phyloP scores from a whole-genome alignment of 768 basidiomycete genomes.

The Psilocybe tampanensis region DNA sequence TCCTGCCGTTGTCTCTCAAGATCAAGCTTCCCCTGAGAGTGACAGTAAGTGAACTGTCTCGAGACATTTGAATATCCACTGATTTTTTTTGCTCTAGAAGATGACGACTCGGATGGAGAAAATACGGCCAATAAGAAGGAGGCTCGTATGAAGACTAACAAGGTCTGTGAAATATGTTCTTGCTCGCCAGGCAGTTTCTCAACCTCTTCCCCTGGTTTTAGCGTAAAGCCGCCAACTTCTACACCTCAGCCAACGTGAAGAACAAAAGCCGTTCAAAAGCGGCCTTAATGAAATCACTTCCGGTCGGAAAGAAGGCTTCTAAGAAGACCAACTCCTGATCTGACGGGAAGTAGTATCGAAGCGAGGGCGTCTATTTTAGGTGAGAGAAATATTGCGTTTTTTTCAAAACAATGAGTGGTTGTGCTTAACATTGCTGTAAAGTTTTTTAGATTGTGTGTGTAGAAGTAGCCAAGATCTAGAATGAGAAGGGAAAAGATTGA shows the following conservation, averaged over 20 bases:
- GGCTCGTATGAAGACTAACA: constrained; percentile 91
- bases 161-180: constrained; percentile 46
- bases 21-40: constrained; percentile 24
- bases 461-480: not conserved
- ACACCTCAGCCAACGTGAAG: constrained; percentile 82
- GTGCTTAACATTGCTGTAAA: not conserved
- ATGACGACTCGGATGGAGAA: constrained; percentile 31
- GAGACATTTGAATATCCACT: constrained; percentile 2
- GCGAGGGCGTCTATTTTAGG: not conserved
- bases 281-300: constrained; percentile 57
- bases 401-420: too few relatives aligned
- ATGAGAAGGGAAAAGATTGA: not conserved
- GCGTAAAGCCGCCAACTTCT: constrained; percentile 92
- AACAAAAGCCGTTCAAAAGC: constrained; percentile 78
- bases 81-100: constrained; percentile 10
- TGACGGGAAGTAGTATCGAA: not conserved
- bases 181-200: not conserved
- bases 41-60: constrained; percentile 17
- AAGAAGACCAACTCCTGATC: constrained; percentile 29
- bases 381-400: too few relatives aligned
- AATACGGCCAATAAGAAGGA: constrained; percentile 47
- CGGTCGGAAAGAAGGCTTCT: constrained; percentile 52
- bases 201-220: constrained; percentile 27
- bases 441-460: not conserved
- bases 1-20: constrained; percentile 19